Base-by-base conservation (phyloP, 352 stramenopile species). In the Phytophthora podocarpi region DNA sequence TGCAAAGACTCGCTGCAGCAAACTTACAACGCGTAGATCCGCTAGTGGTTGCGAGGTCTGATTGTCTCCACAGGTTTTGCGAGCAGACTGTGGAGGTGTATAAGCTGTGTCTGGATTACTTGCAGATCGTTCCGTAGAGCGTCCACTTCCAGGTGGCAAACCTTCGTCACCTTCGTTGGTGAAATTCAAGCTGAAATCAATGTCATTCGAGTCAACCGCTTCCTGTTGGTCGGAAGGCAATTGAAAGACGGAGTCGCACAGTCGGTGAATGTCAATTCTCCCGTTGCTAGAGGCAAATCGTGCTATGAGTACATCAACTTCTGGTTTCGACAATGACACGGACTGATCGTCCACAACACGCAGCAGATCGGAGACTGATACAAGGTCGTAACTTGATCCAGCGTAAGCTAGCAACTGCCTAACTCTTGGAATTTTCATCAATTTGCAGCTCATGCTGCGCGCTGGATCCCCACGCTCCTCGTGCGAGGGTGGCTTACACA, bases 1-100 rank as follows among this genome's bases (percentile, higher is more conserved):
- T 11, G 61, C 70, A 74, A 94, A 93, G 8, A 82, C 67, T 32
- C 78, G 69, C 10, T 80, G 70, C 15, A 91, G 37, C 46, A 89
- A 53, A 11, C 42, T 76, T 16, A 81, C 62, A 50, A 87, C 79
- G 4, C 63, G 70, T 23, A 64, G 49, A 40, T 74, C 52, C 15
- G 48, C 34, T 48, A 45, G n/a, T 36, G 28, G 39, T 37, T 52
- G 27, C 34, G 49, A 45, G 9, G 18, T 31, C 34, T 68, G 56
- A 3, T 52, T 20, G 16, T 35, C 34, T 49, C 21, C 23, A 16
- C 20, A 5, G 10, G 34, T 40, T 58, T 55, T 61, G 21, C 51
- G 41, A 50, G 18, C 47, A 37, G 50, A 64, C 16, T 49, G 40
- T 18, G 35, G 34, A 36, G 50, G 31, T 63, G 27, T 46, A 16